Evolutionary conservation across 768 basidiomycete species (phyloP).

Genomic region (Nidula microcarpa): DNA sequence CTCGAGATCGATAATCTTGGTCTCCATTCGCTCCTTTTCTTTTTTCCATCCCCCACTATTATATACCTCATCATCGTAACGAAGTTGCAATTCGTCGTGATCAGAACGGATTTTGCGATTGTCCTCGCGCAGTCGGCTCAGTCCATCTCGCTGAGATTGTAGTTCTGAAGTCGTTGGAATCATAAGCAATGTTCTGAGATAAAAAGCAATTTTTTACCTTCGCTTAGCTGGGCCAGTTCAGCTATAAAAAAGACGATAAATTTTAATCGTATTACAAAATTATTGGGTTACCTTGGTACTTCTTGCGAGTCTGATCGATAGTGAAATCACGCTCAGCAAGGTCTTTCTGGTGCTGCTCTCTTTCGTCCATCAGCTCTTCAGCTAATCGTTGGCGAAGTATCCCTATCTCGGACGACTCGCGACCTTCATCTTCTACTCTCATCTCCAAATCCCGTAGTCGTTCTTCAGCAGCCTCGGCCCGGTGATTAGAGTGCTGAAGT

Average conservation of each 20-base stretch:
- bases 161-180: constrained; percentile 44
- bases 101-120: constrained; percentile 76
- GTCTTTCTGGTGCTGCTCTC: constrained; percentile 76
- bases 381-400: constrained; percentile 64
- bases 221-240: constrained; percentile 75
- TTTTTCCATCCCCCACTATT: constrained; percentile 81
- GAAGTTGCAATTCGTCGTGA: constrained; percentile 69
- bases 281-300: constrained; percentile 66
- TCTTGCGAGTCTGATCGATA: constrained; percentile 78
- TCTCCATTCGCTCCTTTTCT: constrained; percentile 84
- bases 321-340: constrained; percentile 77
- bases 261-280: not conserved
- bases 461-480: constrained; percentile 48
- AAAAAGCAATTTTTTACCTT: constrained; percentile 43
- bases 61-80: constrained; percentile 75
- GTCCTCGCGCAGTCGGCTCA: constrained; percentile 77
- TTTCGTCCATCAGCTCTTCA: constrained; percentile 76
- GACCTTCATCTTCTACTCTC: constrained; percentile 65
- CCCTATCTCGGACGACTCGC: constrained; percentile 62
- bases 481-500: constrained; percentile 49
- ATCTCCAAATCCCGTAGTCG: constrained; percentile 56
- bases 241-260: constrained; percentile 30
- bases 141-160: constrained; percentile 71
- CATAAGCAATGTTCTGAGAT: not conserved
- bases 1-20: constrained; percentile 72